Conservation (phyloP, 176 grass and related monocot genomes). For the Oryza longistaminata region DNA sequence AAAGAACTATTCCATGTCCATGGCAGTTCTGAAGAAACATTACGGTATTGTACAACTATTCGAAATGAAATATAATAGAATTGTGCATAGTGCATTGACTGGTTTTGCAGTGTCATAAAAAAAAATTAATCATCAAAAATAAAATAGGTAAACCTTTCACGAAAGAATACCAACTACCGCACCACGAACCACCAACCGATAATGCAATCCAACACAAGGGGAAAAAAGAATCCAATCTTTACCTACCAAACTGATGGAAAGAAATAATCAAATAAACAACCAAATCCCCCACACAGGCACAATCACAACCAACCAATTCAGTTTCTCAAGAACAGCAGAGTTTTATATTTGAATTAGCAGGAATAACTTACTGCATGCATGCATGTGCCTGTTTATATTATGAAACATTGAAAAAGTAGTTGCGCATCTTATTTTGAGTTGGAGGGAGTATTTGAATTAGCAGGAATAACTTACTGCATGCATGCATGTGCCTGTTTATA, state of each 20-base stretch:
- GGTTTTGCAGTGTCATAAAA: not conserved
- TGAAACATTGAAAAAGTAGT: no score
- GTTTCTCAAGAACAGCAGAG: not conserved
- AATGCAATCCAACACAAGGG: conserved; percentile 30
- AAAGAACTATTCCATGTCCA: not conserved
- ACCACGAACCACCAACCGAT: conserved; percentile 33
- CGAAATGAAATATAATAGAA: conserved; percentile 2
- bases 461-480: no score
- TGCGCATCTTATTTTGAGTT: no score
- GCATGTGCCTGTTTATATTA: no score
- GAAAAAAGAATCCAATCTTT: not conserved
- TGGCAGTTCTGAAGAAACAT: not conserved
- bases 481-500: no score
- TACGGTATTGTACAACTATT: not conserved
- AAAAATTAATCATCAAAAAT: conserved; percentile 19
- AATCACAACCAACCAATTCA: not conserved
- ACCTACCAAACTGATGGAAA: not conserved
- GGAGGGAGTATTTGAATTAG: no score
- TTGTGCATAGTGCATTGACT: not conserved
- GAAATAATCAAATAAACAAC: not conserved
- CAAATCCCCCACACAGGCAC: conserved; percentile 15
- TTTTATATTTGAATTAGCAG: no score
- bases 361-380: no score
- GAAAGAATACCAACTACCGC: conserved; percentile 41
- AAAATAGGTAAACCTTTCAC: conserved; percentile 12